phyloP scores from a whole-genome alignment of 768 basidiomycete species.

The Termitomyces sp. region DNA sequence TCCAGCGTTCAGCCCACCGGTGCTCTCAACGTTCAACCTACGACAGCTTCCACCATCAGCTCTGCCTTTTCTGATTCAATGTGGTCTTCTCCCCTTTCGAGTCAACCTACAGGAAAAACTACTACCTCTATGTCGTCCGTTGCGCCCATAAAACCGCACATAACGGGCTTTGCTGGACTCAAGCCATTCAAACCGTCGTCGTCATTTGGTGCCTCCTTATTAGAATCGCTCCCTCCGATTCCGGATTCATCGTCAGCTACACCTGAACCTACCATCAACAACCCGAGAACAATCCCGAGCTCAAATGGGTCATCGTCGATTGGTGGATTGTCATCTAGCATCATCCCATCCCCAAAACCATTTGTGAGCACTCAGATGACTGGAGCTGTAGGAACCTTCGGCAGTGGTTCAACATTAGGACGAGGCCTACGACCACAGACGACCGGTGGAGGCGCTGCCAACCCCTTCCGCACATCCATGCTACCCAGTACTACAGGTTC shows the following conservation, averaged over 20 bases:
- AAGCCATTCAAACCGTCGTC: slow-evolving; percentile 84
- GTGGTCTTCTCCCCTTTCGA: slow-evolving; percentile 45
- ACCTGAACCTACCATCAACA: slow-evolving; percentile 34
- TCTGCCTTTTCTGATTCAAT: slow-evolving; percentile 46
- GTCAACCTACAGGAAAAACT: slow-evolving; percentile 48
- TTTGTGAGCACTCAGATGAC: slow-evolving; percentile 33
- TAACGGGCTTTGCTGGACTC: slow-evolving; percentile 55
- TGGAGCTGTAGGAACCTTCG: slow-evolving; percentile 33
- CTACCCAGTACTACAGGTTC: slow-evolving; percentile 11
- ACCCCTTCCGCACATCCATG: slow-evolving; percentile 70
- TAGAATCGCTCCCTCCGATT: slow-evolving; percentile 74
- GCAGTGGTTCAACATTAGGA: slow-evolving; percentile 38
- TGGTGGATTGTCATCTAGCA: slow-evolving; percentile 15
- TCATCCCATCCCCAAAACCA: slow-evolving; percentile 14
- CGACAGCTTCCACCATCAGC: slow-evolving; percentile 34
- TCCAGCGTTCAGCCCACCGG: neutral
- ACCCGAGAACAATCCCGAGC: slow-evolving; percentile 10
- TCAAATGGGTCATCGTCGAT: slow-evolving; percentile 13
- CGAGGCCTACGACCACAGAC: slow-evolving; percentile 58
- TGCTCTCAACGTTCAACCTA: slow-evolving; percentile 27
- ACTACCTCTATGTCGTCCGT: slow-evolving; percentile 24
- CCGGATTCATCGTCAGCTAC: slow-evolving; percentile 54
- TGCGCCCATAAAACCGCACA: slow-evolving; percentile 38
- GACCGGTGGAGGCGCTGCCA: slow-evolving; percentile 59
- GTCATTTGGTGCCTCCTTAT: slow-evolving; percentile 71